A percentile compares a stretch with the other conserved stretches of the same genome.
Evolutionary conservation across 805 yeast genomes (phyloP).

Genomic region (Pachysolen tannophilus): DNA sequence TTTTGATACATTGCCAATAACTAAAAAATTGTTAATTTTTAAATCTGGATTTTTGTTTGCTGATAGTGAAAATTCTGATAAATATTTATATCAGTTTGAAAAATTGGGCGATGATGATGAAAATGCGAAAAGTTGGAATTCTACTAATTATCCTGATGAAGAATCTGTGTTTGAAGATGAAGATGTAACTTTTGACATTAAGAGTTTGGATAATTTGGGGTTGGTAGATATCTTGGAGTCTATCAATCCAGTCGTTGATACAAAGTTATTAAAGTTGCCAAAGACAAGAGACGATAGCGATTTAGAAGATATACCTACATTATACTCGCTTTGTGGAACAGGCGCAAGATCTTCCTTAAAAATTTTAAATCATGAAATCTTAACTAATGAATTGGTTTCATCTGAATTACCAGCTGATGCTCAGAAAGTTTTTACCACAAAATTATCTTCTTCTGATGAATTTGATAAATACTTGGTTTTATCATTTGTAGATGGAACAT

Average conservation of each 20-base stretch:
- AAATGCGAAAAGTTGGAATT: constrained; percentile 25
- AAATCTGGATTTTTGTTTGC: constrained; percentile 73
- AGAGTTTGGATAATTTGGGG: constrained; percentile 46
- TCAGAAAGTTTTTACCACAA: constrained; percentile 56
- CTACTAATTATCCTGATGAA: constrained; percentile 27
- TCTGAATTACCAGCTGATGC: constrained; percentile 70
- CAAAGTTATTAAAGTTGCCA: constrained; percentile 25
- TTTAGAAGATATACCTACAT: constrained; percentile 28
- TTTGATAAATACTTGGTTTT: constrained; percentile 60
- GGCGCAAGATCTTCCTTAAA: constrained; percentile 39
- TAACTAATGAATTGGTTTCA: constrained; percentile 55
- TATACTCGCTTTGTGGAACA: constrained; percentile 34
- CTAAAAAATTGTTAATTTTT: constrained; percentile 49
- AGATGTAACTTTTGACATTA: constrained; percentile 19
- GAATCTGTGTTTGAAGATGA: constrained; percentile 11
- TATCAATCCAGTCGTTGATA: constrained; percentile 46
- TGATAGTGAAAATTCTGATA: constrained; percentile 54
- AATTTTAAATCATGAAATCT: constrained; percentile 47
- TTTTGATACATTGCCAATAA: constrained; percentile 68
- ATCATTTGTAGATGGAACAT: constrained; percentile 57
- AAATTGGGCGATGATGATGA: constrained; percentile 54
- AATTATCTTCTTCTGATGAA: constrained; percentile 31
- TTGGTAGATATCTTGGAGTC: constrained; percentile 42
- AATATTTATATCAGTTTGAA: constrained; percentile 70
- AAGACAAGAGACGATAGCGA: constrained; percentile 13